Evolutionary conservation across 805 yeast genomes (phyloP).

Genomic region (Sungouiella blattae): DNA sequence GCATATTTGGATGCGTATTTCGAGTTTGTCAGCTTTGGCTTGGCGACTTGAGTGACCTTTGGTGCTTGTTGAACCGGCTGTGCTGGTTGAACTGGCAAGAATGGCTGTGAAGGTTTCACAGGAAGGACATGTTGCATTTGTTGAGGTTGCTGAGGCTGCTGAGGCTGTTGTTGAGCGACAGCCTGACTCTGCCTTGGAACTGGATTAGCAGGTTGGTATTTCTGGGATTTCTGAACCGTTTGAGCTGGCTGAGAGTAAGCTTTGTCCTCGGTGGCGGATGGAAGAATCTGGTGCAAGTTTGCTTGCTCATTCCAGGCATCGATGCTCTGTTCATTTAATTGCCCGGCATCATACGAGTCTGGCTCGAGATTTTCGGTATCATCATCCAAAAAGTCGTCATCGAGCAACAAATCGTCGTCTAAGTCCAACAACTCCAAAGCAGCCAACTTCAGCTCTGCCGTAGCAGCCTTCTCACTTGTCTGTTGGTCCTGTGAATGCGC

Average conservation of each 20-base stretch:
- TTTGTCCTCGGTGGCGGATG: not conserved
- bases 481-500: not conserved
- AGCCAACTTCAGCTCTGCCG: constrained; percentile 6
- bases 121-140: too few relatives aligned
- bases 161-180: too few relatives aligned
- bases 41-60: not conserved
- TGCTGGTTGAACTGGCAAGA: constrained; percentile 26
- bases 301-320: not conserved
- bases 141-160: not conserved
- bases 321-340: not conserved
- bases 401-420: constrained; percentile 30
- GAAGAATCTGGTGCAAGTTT: not conserved
- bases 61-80: constrained; percentile 2
- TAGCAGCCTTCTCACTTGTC: not conserved
- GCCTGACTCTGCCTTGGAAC: too few relatives aligned
- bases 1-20: not conserved
- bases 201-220: not conserved
- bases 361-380: constrained; percentile 7
- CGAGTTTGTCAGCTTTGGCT: not conserved
- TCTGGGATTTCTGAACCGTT: too few relatives aligned
- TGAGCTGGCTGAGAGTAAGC: too few relatives aligned
- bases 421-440: constrained; percentile 18
- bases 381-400: constrained; percentile 38
- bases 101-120: constrained; percentile 14
- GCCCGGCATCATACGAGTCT: not conserved